Base-by-base conservation (phyloP, 306 rosid species). In the Trifolium subterraneum region DNA sequence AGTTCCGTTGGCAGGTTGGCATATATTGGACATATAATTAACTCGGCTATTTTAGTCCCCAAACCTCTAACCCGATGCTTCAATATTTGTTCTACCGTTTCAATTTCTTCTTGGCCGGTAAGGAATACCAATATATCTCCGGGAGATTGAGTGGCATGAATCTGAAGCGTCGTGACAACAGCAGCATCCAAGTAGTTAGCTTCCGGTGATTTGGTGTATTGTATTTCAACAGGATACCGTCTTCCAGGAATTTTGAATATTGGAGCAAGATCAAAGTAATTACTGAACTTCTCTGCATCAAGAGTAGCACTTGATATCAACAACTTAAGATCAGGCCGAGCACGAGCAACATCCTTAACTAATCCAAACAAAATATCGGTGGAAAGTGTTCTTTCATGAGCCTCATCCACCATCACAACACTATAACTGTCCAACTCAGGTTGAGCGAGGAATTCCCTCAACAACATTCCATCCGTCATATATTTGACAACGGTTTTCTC, bases 91-190 rank as follows among this genome's bases (percentile, higher is more conserved):
- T 91, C 96, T 3, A 90, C 96, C 1, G 96, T 90, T 84, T 93
- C 98, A 70, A 93, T 93, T 77, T 93, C 97, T 80, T 93, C 97
- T 80, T 91, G 98, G 82, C 98, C 98, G 23, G 98, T 90, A 39
- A 93, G 83, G 82, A 93, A 93, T 70, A 93, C 86, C 83, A 93
- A 83, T 71, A 93, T 87, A 84, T 93, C 98, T 65, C 98, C 98
- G 8, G 91, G 82, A 50, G 96, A 67, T 79, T 93, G 93, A 3
- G 93, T 91, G 77, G 87, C 96, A 81, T 93, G 97, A 71, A 93
- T 88, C 80, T 93, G 96, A 39, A 93, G 97, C 7, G 92, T 83
- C 10, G 98, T 89, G 27, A 91, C 98, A 44, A 93, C 83, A 67
- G 98, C 96, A 29, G 97, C 98, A 80, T 93, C 97, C 79, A 91